Percentiles rank a stretch among this genome's conserved stretches.
Evolutionary conservation across 2,329 filamentous ascomycete species (phyloP).

Genomic region (Paecilomyces sp.): DNA sequence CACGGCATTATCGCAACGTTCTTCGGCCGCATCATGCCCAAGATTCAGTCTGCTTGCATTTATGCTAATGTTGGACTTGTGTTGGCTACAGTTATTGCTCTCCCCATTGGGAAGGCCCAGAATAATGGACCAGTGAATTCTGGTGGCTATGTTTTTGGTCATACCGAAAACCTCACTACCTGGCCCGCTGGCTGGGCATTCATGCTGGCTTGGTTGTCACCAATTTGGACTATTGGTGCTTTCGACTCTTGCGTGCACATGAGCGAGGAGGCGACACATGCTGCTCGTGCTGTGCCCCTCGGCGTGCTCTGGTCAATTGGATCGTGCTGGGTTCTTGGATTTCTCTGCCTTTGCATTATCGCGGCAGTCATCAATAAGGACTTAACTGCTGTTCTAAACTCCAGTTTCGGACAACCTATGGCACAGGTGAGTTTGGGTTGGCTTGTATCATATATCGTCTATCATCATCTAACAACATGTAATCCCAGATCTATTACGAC

Average conservation of each 20-base stretch:
- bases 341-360: constrained; percentile 51
- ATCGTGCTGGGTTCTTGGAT: constrained; percentile 51
- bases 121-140: constrained; percentile 22
- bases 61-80: constrained; percentile 51
- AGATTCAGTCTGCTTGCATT: constrained; percentile 51
- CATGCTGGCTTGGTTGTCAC: constrained; percentile 54
- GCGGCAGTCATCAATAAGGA: constrained; percentile 51
- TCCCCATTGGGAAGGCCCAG: constrained; percentile 43
- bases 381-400: constrained; percentile 41
- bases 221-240: constrained; percentile 52
- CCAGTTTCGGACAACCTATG: constrained; percentile 53
- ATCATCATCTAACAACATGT: not conserved
- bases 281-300: constrained; percentile 51
- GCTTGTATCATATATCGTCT: too few relatives aligned
- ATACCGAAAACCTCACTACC: constrained; percentile 51
- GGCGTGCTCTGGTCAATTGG: constrained; percentile 54
- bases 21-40: constrained; percentile 51
- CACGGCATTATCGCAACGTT: constrained; percentile 50
- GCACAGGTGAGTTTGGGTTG: constrained; percentile 29
- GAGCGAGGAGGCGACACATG: constrained; percentile 55
- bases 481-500: constrained; percentile 52
- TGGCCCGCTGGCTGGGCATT: constrained; percentile 55
- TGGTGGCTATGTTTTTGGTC: constrained; percentile 47
- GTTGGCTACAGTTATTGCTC: constrained; percentile 48
- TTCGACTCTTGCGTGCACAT: constrained; percentile 56